Percentiles rank a stretch among this genome's conserved stretches.
Conservation (phyloP, 768 basidiomycete species). For the Calocera viscosa region DNA sequence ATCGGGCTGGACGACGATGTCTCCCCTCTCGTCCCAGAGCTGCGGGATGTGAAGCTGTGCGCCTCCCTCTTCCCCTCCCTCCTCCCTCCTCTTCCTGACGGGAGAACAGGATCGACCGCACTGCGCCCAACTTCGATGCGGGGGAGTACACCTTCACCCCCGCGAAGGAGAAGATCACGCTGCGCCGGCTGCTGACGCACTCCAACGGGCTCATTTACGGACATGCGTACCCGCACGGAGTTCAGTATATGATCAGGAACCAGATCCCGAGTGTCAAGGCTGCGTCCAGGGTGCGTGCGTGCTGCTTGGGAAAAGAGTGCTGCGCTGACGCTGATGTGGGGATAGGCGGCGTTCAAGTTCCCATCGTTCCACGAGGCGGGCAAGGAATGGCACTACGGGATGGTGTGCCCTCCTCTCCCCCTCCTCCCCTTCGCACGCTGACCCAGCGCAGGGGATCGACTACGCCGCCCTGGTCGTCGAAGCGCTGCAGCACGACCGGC, state of each 20-base stretch:
- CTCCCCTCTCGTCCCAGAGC: background rate
- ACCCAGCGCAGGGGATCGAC: background rate
- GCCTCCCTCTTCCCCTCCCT: constrained; percentile 1
- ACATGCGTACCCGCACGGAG: background rate
- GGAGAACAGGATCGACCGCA: background rate
- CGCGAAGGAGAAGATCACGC: constrained; percentile 1
- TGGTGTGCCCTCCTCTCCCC: background rate
- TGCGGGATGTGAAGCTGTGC: background rate
- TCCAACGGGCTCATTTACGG: constrained; percentile 1
- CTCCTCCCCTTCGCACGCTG: background rate
- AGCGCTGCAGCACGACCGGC: background rate
- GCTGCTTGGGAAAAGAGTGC: background rate
- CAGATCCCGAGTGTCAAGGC: background rate
- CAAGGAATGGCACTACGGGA: constrained; percentile 1
- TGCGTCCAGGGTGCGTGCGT: background rate
- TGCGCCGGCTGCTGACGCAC: background rate
- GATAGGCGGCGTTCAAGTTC: background rate
- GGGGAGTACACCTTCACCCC: background rate
- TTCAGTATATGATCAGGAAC: background rate
- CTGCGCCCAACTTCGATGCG: background rate
- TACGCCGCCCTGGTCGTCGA: background rate
- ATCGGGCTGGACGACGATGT: background rate
- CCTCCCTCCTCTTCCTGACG: background rate
- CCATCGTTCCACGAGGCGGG: background rate
- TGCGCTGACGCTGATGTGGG: background rate